Evolutionary conservation across 2,329 filamentous ascomycete genomes (phyloP), one percentile per base, ranked within the genome.

Genomic region (Aspergillus tamarii): DNA sequence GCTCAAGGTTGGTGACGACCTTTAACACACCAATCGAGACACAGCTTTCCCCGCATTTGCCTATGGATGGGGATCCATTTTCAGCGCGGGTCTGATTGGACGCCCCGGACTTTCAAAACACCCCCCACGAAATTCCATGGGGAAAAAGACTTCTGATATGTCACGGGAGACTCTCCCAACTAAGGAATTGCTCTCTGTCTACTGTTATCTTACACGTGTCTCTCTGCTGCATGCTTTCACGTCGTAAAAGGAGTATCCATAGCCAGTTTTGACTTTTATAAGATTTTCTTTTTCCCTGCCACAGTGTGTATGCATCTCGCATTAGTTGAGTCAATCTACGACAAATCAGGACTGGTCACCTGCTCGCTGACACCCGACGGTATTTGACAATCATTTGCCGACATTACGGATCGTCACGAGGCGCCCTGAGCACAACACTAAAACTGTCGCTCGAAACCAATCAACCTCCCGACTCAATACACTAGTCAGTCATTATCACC

Each of bases 31-130:
- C 28, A 54, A 36, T 59, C 9, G 56, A 50, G 56, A n/a, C 56
- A 34, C n/a, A 59, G 21, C 41, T 36, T 50, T 59, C 57, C 57
- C 57, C 57, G 57, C 57, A 59, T 59, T 36, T 54, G 39, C 39
- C 16, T 19, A 7, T 4, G 14, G 14, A 36, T 28, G 32, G 30
- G 28, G 45, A 19, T 36, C 26, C 2, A 1, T 19, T 32, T 45
- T 46, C 56, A 58, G 28, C 50, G 21, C 19, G 6, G 5, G 28
- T 21, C 30, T 59, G 57, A 59, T 59, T 54, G 52, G 52, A 36
- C 36, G 19, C 52, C 30, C 52, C 52, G 16, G 32, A 54, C 28
- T 32, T n/a, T 41, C 34, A 34, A 34, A 3, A 23, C n/a, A n/a
- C n/a, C n/a, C 52, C 52, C 52, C 26, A 54, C 52, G 30, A 36